These are phyloP conservation scores for Symbiodinium natans DNA, from an alignment of 73 alveolate genomes.

Conservation along the genomic window DNA sequence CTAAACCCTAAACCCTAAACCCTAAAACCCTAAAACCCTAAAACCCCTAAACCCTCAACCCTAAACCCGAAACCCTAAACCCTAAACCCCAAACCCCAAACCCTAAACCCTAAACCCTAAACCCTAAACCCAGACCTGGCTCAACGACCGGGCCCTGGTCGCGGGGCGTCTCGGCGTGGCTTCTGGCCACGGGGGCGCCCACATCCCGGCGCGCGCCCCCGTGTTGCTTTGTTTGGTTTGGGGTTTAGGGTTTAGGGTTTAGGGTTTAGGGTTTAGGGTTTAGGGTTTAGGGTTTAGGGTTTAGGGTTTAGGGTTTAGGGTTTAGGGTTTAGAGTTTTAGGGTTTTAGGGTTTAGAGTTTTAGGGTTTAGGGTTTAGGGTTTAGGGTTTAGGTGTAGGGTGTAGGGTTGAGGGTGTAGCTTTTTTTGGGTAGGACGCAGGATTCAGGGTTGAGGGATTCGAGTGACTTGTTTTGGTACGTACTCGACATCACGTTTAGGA, in stretches of 20 bases:
- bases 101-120: background rate
- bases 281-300: too few species aligned
- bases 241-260: background rate
- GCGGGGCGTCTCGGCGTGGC: background rate
- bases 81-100: background rate
- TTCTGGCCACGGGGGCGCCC: constrained; percentile 51
- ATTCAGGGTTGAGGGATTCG: too few species aligned
- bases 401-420: too few species aligned
- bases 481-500: too few species aligned
- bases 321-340: too few species aligned
- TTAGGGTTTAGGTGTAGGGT: too few species aligned
- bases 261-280: background rate
- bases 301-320: too few species aligned
- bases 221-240: background rate
- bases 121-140: constrained; percentile 40
- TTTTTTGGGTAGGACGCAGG: too few species aligned
- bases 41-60: background rate
- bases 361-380: too few species aligned
- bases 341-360: too few species aligned
- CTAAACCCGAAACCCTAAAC: background rate
- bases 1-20: background rate
- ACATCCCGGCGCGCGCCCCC: constrained; percentile 7
- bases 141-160: constrained; percentile 40
- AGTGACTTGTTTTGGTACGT: too few species aligned
- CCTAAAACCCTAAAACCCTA: background rate